Evolutionary conservation across 306 rosid species (phyloP), one percentile per base, ranked within the genome.

Genomic region (Styphnolobium japonicum): DNA sequence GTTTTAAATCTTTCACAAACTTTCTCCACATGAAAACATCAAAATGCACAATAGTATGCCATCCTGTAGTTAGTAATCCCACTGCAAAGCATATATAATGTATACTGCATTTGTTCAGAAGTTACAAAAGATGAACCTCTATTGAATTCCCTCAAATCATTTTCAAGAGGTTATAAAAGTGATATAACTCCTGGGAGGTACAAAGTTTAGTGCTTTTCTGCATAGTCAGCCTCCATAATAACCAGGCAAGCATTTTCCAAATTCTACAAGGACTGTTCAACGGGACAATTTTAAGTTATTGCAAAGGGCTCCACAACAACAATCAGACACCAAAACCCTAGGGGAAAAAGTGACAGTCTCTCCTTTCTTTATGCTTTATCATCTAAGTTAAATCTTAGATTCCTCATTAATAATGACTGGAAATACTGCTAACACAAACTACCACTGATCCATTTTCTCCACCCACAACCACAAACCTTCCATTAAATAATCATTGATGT

Each of bases 1-100:
- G 55, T 64, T 81, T 52, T 66, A 66, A 73, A 55, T 65, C 68
- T 73, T 61, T 58, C 12, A 37, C 63, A 12, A 63, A 31, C 10
- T 62, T 67, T 57, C 73, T 67, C 37, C 10, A 34, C 42, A 34
- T 21, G 57, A 74, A 49, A 51, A 29, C 60, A 31, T 4, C 68
- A 67, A 67, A 78, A 78, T 22, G 16, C 53, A 61, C 49, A 48
- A 16, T 33, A 79, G 78, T 23, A 6, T 68, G 40, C 23, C 37
- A 69, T 61, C 29, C 27, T 12, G 69, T 53, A 51, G 60, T 23
- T 51, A 80, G 40, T 55, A 76, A 53, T 61, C 19, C 40, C 52
- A 45, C 39, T 21, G 18, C 18, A 48, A 42, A 4, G 56, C 84
- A 68, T 61, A 70, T 1, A 34, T 14, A 56, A 52, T 72, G 23